phyloP scores from a whole-genome alignment of 345 rosid genomes.

The Aquilaria malaccensis region DNA sequence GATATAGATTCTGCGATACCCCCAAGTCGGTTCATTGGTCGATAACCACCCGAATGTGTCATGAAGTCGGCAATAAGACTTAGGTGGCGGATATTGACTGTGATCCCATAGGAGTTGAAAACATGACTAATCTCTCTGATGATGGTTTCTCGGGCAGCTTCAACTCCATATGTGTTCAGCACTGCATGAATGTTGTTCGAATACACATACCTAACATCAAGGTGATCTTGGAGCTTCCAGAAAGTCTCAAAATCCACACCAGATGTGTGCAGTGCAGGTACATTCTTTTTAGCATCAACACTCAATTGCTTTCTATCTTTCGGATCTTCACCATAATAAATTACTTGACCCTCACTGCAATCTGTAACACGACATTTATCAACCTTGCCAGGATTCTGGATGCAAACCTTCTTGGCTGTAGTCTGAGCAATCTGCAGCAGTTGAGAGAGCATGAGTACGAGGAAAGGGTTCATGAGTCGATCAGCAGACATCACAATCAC shows the following conservation, averaged over 20 bases:
- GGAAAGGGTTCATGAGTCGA: too few relatives aligned
- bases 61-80: conserved; percentile 84
- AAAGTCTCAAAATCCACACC: conserved; percentile 72
- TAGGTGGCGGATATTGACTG: conserved; percentile 72
- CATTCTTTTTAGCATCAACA: conserved; percentile 38
- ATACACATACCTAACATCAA: conserved; percentile 76
- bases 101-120: conserved; percentile 69
- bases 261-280: conserved; percentile 61
- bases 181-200: conserved; percentile 73
- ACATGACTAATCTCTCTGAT: conserved; percentile 80
- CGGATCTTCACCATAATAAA: conserved; percentile 71
- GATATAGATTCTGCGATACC: conserved; percentile 78
- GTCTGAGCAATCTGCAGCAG: conserved; percentile 62
- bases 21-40: conserved; percentile 87
- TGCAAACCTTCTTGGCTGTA: conserved; percentile 74
- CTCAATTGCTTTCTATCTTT: conserved; percentile 50
- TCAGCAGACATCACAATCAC: too few relatives aligned
- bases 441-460: too few relatives aligned
- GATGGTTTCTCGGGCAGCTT: conserved; percentile 89
- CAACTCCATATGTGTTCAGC: conserved; percentile 79
- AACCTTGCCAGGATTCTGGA: conserved; percentile 75
- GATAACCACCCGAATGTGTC: conserved; percentile 83
- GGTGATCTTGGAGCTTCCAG: conserved; percentile 60
- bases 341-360: conserved; percentile 64
- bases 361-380: conserved; percentile 50